These are phyloP conservation scores for Lepidium aucheri DNA, from an alignment of 345 rosid genomes.

Conservation along the genomic window DNA sequence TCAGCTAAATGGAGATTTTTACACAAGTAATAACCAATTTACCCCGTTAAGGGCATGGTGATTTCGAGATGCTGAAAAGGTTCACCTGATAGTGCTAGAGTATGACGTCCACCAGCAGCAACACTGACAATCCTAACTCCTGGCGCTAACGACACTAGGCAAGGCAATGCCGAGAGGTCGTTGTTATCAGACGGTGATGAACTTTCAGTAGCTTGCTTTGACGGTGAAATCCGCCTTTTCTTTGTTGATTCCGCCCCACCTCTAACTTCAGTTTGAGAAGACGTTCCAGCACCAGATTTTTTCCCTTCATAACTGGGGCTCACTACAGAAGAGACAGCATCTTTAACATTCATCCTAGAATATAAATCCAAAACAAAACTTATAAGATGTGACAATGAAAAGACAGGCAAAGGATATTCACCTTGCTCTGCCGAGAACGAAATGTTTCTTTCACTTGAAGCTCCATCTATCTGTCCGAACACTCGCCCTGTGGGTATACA, in stretches of 20 bases:
- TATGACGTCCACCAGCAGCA: conserved; percentile 98
- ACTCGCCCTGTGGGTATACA: conserved; percentile 90
- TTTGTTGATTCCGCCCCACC: conserved; percentile 60
- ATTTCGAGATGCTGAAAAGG: not conserved
- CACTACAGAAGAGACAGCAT: conserved; percentile 34
- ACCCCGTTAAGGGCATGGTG: not conserved
- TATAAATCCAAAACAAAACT: not conserved
- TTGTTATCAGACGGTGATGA: conserved; percentile 67
- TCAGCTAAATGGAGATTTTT: conserved; percentile 12
- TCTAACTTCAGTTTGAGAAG: conserved; percentile 36
- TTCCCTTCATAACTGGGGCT: conserved; percentile 53
- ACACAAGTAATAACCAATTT: not conserved
- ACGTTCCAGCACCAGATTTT: conserved; percentile 41
- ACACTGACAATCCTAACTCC: conserved; percentile 77
- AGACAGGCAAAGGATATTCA: conserved; percentile 16
- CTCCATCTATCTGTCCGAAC: conserved; percentile 49
- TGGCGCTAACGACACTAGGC: conserved; percentile 75
- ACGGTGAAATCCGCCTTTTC: conserved; percentile 53
- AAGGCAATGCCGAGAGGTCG: conserved; percentile 74
- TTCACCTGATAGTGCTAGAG: conserved; percentile 86
- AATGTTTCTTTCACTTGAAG: conserved; percentile 47
- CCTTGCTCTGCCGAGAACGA: conserved; percentile 64
- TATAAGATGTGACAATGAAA: not conserved
- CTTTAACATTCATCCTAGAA: not conserved
- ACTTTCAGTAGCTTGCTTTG: conserved; percentile 73